Conservation (phyloP, 2,329 filamentous ascomycete genomes). For the Tolypocladium sp. region DNA sequence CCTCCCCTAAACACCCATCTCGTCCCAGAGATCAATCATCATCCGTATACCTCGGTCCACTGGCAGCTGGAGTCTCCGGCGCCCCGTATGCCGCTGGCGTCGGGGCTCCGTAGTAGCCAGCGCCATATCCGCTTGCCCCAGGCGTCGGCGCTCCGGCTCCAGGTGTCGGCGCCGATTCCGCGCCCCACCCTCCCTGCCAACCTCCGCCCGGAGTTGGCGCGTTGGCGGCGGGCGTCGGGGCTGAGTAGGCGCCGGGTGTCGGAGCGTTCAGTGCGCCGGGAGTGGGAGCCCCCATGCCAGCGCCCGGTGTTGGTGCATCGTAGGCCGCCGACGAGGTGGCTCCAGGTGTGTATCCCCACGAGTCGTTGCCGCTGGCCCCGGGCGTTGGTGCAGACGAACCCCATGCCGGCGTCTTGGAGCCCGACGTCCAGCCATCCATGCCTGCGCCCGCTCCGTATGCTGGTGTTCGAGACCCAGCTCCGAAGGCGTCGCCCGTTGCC, state of each 20-base stretch:
- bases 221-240: conserved; percentile 52
- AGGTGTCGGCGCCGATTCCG: conserved; percentile 58
- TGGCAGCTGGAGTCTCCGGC: conserved; percentile 53
- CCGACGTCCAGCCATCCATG: conserved; percentile 52
- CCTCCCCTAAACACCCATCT: neutral
- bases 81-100: conserved; percentile 54
- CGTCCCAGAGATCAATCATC: conserved; percentile 26
- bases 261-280: conserved; percentile 58
- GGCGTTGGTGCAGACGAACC: conserved; percentile 50
- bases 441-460: conserved; percentile 42
- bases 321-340: conserved; percentile 41
- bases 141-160: conserved; percentile 61
- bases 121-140: conserved; percentile 46
- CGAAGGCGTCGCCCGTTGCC: conserved; percentile 50
- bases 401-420: conserved; percentile 73
- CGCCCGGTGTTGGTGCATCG: conserved; percentile 62
- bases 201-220: conserved; percentile 63
- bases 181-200: conserved; percentile 50
- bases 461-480: conserved; percentile 58
- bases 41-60: conserved; percentile 44
- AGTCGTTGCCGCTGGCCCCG: conserved; percentile 46
- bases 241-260: conserved; percentile 60
- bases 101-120: conserved; percentile 43
- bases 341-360: conserved; percentile 51
- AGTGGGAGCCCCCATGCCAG: conserved; percentile 48